Evolutionary conservation across 495 filamentous ascomycete genomes (phyloP).

Genomic region (Aspergillus conjunctus): DNA sequence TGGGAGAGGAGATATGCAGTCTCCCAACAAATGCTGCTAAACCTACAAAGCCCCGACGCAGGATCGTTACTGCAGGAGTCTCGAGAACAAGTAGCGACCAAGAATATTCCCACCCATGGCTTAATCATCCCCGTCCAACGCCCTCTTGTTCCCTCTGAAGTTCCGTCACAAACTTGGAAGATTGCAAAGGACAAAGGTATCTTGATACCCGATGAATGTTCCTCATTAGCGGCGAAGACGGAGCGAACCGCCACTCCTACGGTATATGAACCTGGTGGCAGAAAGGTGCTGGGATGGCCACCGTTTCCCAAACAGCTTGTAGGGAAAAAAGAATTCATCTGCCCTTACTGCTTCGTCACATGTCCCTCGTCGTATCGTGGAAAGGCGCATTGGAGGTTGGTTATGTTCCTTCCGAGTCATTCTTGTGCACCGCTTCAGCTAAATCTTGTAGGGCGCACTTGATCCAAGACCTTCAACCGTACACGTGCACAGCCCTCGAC

Average conservation of each 20-base stretch:
- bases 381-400: slow-evolving; percentile 12
- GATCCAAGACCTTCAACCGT: slow-evolving; percentile 10
- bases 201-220: not conserved
- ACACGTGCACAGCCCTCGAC: not conserved
- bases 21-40: not conserved
- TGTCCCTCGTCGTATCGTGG: slow-evolving; percentile 8
- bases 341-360: slow-evolving; percentile 11
- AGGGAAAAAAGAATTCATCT: slow-evolving; percentile 10
- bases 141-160: not conserved
- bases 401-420: not conserved
- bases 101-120: not conserved
- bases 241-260: slow-evolving; percentile 7
- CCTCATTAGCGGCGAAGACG: not conserved
- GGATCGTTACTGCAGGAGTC: not conserved
- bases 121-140: not conserved
- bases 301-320: slow-evolving; percentile 8
- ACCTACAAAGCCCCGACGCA: not conserved
- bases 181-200: not conserved
- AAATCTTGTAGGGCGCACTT: not conserved
- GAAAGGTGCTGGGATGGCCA: slow-evolving; percentile 9
- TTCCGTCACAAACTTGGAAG: not conserved
- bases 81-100: not conserved
- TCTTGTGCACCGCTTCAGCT: not conserved
- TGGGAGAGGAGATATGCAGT: slow-evolving; percentile 4
- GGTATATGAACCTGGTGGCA: not conserved